These are phyloP conservation scores for Maudiozyma barnettii DNA, from an alignment of 805 yeast species.

Conservation along the genomic window DNA sequence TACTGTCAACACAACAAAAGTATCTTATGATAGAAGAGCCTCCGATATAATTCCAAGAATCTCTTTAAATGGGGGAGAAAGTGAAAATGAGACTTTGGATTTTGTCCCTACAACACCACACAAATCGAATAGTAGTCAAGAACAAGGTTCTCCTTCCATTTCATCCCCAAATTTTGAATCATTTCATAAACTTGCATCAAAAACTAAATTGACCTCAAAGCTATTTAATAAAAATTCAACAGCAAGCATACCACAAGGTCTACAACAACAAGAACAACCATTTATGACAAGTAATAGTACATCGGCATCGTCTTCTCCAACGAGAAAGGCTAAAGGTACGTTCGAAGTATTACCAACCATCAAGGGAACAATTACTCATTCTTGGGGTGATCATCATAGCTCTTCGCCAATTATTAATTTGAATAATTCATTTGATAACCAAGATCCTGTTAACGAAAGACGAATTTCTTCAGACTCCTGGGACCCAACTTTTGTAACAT, in stretches of 20 bases:
- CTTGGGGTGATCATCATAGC: slow-evolving; percentile 34
- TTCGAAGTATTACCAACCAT: slow-evolving; percentile 27
- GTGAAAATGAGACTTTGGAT: neutral
- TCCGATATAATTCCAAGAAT: neutral
- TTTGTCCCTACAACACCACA: slow-evolving; percentile 11
- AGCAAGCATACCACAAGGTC: slow-evolving; percentile 5
- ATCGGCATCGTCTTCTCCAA: neutral
- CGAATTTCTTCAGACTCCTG: neutral
- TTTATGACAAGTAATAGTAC: neutral
- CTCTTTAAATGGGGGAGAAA: slow-evolving; percentile 1
- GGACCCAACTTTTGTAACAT: slow-evolving; percentile 3
- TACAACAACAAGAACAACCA: neutral
- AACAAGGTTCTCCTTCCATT: slow-evolving; percentile 8
- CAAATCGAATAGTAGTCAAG: slow-evolving; percentile 6
- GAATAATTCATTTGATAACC: neutral
- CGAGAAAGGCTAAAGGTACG: neutral
- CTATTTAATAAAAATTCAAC: slow-evolving; percentile 22
- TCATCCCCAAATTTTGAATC: slow-evolving; percentile 24
- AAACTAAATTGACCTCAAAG: slow-evolving; percentile 22
- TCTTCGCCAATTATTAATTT: slow-evolving; percentile 7
- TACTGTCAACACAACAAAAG: neutral
- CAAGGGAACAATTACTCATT: slow-evolving; percentile 41
- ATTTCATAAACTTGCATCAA: slow-evolving; percentile 21
- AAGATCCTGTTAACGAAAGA: neutral
- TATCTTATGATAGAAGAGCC: slow-evolving; percentile 3